phyloP scores from a whole-genome alignment of 768 basidiomycete species.

The Lactarius deliciosus region DNA sequence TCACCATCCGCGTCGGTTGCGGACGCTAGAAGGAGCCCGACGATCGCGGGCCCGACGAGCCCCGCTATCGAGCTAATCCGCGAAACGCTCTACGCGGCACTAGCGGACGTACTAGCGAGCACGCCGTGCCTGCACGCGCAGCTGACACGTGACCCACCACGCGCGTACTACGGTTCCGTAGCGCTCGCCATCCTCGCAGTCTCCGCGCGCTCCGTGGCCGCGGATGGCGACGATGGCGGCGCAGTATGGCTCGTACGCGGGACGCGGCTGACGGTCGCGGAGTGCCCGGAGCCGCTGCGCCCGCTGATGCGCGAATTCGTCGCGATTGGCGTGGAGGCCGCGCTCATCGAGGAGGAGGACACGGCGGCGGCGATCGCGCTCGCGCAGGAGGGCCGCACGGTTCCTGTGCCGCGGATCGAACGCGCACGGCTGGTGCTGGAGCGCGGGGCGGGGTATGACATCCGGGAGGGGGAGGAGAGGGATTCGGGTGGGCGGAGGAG shows the following conservation, averaged over 20 bases:
- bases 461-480: conserved; percentile 29
- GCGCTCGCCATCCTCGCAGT: conserved; percentile 72
- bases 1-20: no score
- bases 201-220: conserved; percentile 49
- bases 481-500: conserved; percentile 46
- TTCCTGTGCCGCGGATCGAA: conserved; percentile 52
- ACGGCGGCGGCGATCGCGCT: conserved; percentile 47
- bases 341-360: conserved; percentile 56
- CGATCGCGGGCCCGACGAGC: conserved; percentile 40
- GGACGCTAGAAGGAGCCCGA: conserved; percentile 25
- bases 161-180: conserved; percentile 80
- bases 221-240: conserved; percentile 40
- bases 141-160: conserved; percentile 60
- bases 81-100: conserved; percentile 81
- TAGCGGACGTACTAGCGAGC: conserved; percentile 65
- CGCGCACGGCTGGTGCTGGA: conserved; percentile 56
- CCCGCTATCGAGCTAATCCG: conserved; percentile 78
- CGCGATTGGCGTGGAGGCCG: conserved; percentile 51
- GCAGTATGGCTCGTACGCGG: conserved; percentile 36
- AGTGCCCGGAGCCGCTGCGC: conserved; percentile 61
- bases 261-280: conserved; percentile 48
- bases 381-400: conserved; percentile 39
- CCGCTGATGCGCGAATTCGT: conserved; percentile 72
- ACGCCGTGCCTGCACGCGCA: conserved; percentile 53
- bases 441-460: conserved; percentile 52